Base-by-base conservation (phyloP, 495 filamentous ascomycete genomes). In the Annulohypoxylon nitens region DNA sequence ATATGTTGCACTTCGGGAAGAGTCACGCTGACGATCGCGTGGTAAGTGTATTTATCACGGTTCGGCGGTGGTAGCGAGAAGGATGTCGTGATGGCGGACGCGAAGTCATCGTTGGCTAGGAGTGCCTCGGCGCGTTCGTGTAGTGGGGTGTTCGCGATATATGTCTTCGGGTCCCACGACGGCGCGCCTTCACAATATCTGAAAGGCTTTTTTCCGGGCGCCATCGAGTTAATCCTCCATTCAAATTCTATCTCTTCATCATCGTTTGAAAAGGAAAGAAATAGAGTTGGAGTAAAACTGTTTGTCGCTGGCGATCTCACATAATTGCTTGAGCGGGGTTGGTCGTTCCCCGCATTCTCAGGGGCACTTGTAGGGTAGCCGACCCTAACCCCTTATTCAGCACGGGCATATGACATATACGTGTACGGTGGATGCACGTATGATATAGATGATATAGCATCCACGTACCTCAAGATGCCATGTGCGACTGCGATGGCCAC, bases 21-120 rank as follows among this genome's bases (percentile, higher is more conserved):
- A 78, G 71, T 80, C 48, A 84, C 78, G 68, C 81, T 86, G 12
- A 84, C 81, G 36, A 84, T 85, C 34, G 88, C 89, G 63, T 86
- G 84, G 78, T 91, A 92, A 39, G 85, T 81, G 75, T 89, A 91
- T 45, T 68, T 69, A 71, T 91, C 88, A 43, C 66, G 71, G 8
- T 23, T 26, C 36, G 80, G 68, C 12, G 76, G 59, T 3, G 80
- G 75, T 1, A 91, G 78, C 6, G 75, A 68, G 78, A 92, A 91
- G 41, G 85, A 84, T n/a, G 78, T 64, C 55, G 79, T 67, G 57
- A 90, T 86, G 63, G 86, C 86, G 50, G 77, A 71, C 30, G 77
- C 76, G 58, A 90, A 79, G 75, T 87, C 81, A 64, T 88, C 78
- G 23, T 80, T 67, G 9, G 81, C 72, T 18, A 84, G 70, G 1